Conservation (phyloP, 2,329 filamentous ascomycete genomes). For the Fusarium chlamydosporum region DNA sequence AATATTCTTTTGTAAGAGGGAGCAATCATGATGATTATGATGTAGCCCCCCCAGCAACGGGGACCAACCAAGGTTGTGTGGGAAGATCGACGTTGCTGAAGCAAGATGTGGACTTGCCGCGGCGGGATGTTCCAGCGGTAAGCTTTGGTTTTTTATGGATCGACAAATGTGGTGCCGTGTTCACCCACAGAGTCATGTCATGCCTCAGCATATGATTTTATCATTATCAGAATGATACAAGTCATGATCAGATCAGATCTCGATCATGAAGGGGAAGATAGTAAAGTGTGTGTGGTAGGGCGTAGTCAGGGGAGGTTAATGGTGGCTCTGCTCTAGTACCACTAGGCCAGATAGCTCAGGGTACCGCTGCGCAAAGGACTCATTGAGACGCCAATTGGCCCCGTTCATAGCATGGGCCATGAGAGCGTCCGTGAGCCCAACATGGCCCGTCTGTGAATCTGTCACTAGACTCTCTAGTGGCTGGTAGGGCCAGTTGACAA, state of each 20-base stretch:
- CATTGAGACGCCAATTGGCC: conserved; percentile 36
- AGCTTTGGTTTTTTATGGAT: conserved; percentile 24
- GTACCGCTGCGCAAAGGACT: conserved; percentile 37
- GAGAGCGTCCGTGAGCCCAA: conserved; percentile 41
- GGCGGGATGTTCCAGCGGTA: conserved; percentile 29
- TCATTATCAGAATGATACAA: conserved; percentile 29
- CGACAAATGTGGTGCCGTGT: conserved; percentile 45
- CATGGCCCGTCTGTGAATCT: conserved; percentile 42
- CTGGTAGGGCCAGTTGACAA: conserved; percentile 55
- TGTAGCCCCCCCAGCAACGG: background rate
- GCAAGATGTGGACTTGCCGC: conserved; percentile 32
- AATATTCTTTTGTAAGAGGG: conserved; percentile 9
- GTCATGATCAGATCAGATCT: conserved; percentile 18
- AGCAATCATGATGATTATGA: conserved; percentile 1
- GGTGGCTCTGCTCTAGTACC: conserved; percentile 26
- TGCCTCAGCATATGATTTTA: conserved; percentile 33
- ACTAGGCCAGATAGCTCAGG: conserved; percentile 40
- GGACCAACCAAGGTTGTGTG: background rate
- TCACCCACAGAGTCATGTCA: conserved; percentile 43
- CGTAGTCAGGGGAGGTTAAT: conserved; percentile 7
- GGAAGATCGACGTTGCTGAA: conserved; percentile 33
- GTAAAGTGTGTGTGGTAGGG: background rate
- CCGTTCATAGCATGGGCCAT: conserved; percentile 42
- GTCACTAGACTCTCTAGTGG: conserved; percentile 38
- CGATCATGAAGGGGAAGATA: conserved; percentile 13